Base-by-base conservation (phyloP, 371 early-diverging fungal genomes). In the Phascolomyces articulosus region DNA sequence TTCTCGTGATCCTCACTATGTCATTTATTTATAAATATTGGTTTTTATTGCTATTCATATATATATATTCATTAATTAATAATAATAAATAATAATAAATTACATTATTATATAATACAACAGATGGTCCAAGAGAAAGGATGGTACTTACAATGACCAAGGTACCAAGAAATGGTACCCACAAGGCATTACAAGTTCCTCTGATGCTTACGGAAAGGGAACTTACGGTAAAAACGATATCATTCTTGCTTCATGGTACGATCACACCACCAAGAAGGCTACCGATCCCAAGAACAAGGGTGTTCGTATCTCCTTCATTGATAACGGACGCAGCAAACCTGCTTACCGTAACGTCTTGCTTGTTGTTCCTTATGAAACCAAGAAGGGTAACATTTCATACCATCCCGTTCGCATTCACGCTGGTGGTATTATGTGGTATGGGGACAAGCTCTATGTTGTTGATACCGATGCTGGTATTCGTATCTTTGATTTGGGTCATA, bases 391-490 rank as follows among this genome's bases (percentile, higher is more conserved):
- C 24, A 51, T 47, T 16, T 51, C 63, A 18, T 62, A 51, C 29
- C 40, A 40, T 9, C 55, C 63, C 21, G 63, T 62, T 26, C 44
- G 51, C 8, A 24, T 62, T 24, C 63, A 62, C 29, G 63, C 63
- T n/a, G 63, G 63, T 26, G 63, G 63, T 18, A 62, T 62, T 34
- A 53, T 54, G 53, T 62, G 53, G 63, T 62, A 62, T 40, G 63
- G 63, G 9, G 23, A 62, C n/a, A 27, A 24, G n/a, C 63, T 62
- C 8, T 62, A 62, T 26, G 54, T 62, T 18, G 54, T 62, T 20
- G 63, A 62, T 29, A 62, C 55, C 2, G n/a, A 24, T 11, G 20
- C 40, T 20, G 63, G 63, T 7, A 54, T 62, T 23, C 34, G 63
- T 20, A 40, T 62, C 54, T 62, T 62, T 40, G 63, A 55, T 38